Base-by-base conservation (phyloP, 345 rosid genomes). In the Gossypium bickii region DNA sequence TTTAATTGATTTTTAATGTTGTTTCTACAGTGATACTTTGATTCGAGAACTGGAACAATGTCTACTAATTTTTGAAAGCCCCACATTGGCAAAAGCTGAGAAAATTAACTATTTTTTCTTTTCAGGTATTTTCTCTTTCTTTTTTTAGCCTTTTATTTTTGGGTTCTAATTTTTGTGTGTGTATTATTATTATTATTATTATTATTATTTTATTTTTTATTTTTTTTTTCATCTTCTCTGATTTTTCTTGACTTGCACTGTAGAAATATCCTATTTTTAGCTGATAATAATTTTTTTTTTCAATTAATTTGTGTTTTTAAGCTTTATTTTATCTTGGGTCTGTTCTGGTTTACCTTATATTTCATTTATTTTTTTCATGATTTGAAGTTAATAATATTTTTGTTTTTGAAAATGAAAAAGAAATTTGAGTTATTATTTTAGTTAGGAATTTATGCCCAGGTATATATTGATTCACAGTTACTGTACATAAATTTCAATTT, bases 31-130 rank as follows among this genome's bases (percentile, higher is more conserved):
- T 47, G 41, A 47, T 3, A 7, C 18, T 61, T 34, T 47, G 13
- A 48, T 8, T 47, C 12, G 71, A 22, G n/a, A 22, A 47, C 38
- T 47, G 71, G 56, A 48, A 38, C 58, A 68, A 8, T 24, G 53
- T 38, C 43, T 48, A 15, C 58, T 48, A 24, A 49, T 48, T 24
- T 25, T 24, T 16, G 57, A 38, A 67, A 22, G 10, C 43, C 41
- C 71, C 71, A 48, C 58, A 68, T 68, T 68, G 72, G 43, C 43
- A 9, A 49, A 13, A 34, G 72, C 43, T 15, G 57, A 24, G 11
- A 15, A 48, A 47, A 47, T 67, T 67, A 2, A 47, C 18, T 47
- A 13, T 13, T 47, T 22, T 47, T 11, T 65, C 52, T 18, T 12
- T 44, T 66, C 53, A 68, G 72, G 72, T 68, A 49, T 9, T 20